Base-by-base conservation (phyloP, 345 rosid species). In the Citrus cavaleriei region DNA sequence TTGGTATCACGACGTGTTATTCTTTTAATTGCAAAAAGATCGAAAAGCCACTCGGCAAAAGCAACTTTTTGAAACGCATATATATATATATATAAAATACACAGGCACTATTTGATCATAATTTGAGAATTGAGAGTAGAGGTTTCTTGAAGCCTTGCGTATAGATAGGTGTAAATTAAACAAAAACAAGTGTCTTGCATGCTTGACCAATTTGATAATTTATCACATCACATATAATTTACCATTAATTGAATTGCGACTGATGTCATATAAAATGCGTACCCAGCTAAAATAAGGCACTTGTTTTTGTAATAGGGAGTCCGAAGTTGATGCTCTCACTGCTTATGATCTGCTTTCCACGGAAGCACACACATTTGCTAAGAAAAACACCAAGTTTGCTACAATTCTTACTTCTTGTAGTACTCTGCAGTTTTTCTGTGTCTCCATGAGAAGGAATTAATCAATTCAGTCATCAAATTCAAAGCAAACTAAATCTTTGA, bases 201-300 rank as follows among this genome's bases (percentile, higher is more conserved):
- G 21, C 57, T 51, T 51, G 57, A 18, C 57, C 57, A 51, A 51
- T 51, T 14, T 51, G 22, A 51, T 51, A 51, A 0, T 51, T 51
- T 16, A 18, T 51, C 22, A 34, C 35, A 34, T 34, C 34, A 51
- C 7, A 18, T 1, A 51, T 51, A 14, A 51, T 51, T 51, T 51
- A 4, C 7, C 7, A 51, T 51, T 18, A 28, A 4, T 28, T 16
- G 16, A 62, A 62, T 28, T 62, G 32, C 14, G 66, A 28, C 28
- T 1, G 8, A 27, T 62, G 9, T 2, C 66, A 14, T 13, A 12
- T 8, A 25, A 27, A 13, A 27, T 62, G 35, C 66, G 5, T 4
- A 10, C 19, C 4, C 19, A 92, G 89, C 3, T 97, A 93, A 27
- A 95, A 92, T 68, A 92, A 81, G 65, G 92, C 93, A 84, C 42